phyloP scores from a whole-genome alignment of 768 basidiomycete genomes.

The Boletellus emodensis region DNA sequence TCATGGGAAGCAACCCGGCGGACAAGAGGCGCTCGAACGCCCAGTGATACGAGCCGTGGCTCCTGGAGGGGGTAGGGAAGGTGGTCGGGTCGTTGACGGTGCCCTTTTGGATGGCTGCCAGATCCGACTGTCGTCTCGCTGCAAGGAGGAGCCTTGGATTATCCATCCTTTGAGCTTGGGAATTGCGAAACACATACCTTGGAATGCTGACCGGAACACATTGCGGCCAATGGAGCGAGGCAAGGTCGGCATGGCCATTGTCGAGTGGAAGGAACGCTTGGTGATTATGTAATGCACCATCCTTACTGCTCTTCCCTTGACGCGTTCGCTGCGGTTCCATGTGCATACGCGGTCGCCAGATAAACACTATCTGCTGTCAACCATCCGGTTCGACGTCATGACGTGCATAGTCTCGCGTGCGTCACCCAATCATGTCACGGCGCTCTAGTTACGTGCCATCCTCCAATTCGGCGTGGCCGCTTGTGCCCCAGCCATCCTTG shows the following conservation, averaged over 20 bases:
- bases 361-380: too few relatives aligned
- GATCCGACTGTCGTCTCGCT: constrained; percentile 40
- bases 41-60: constrained; percentile 89
- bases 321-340: too few relatives aligned
- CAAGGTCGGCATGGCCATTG: constrained; percentile 50
- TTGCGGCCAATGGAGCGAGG: constrained; percentile 45
- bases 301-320: too few relatives aligned
- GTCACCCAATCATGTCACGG: too few relatives aligned
- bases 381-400: too few relatives aligned
- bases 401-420: too few relatives aligned
- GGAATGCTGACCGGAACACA: constrained; percentile 36
- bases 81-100: constrained; percentile 93
- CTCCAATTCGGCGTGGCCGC: too few relatives aligned
- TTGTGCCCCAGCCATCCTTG: too few relatives aligned
- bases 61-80: constrained; percentile 77
- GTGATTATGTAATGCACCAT: too few relatives aligned
- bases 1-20: constrained; percentile 83
- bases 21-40: constrained; percentile 92
- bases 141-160: not conserved
- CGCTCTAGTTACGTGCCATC: too few relatives aligned
- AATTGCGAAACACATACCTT: constrained; percentile 31
- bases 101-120: constrained; percentile 77
- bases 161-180: not conserved
- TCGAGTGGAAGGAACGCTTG: not conserved
- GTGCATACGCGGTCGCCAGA: too few relatives aligned